Evolutionary conservation across 2,329 filamentous ascomycete genomes (phyloP).

Genomic region (Leptosphaerulina australis): DNA sequence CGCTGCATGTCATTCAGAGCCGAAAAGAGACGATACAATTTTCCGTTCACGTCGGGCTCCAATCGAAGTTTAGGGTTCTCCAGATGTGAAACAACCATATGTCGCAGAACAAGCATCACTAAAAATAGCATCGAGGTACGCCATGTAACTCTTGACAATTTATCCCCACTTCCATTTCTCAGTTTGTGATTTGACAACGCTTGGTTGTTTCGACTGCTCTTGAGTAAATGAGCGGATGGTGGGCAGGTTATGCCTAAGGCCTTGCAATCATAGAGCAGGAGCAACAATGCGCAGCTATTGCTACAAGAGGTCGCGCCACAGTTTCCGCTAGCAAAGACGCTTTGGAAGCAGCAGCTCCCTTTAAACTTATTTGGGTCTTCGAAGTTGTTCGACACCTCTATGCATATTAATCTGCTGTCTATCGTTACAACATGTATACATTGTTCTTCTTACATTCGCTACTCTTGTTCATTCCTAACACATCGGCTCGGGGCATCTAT

Average conservation of each 20-base stretch:
- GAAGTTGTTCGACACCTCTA: not conserved
- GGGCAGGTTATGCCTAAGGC: constrained; percentile 11
- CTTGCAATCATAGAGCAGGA: constrained; percentile 11
- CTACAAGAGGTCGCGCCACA: constrained; percentile 14
- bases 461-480: constrained; percentile 30
- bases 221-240: constrained; percentile 20
- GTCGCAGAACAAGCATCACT: constrained; percentile 17
- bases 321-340: not conserved
- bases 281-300: constrained; percentile 2
- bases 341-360: not conserved
- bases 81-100: constrained; percentile 13
- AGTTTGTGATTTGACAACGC: constrained; percentile 6
- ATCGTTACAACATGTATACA: constrained; percentile 24
- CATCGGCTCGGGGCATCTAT: constrained; percentile 25
- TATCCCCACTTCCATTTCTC: constrained; percentile 15
- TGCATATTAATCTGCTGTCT: not conserved
- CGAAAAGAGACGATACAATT: constrained; percentile 1
- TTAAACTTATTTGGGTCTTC: too few species aligned
- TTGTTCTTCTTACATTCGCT: constrained; percentile 19
- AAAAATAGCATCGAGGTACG: constrained; percentile 25
- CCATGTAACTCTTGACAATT: constrained; percentile 12
- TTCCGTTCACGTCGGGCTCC: constrained; percentile 8
- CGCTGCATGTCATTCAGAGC: constrained; percentile 3
- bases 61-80: not conserved
- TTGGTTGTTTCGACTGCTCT: constrained; percentile 8